A percentile compares a stretch with the other conserved stretches of the same genome.
These are phyloP conservation scores for Mollisia scopiformis DNA, from an alignment of 2,329 filamentous ascomycete species.

Conservation along the genomic window DNA sequence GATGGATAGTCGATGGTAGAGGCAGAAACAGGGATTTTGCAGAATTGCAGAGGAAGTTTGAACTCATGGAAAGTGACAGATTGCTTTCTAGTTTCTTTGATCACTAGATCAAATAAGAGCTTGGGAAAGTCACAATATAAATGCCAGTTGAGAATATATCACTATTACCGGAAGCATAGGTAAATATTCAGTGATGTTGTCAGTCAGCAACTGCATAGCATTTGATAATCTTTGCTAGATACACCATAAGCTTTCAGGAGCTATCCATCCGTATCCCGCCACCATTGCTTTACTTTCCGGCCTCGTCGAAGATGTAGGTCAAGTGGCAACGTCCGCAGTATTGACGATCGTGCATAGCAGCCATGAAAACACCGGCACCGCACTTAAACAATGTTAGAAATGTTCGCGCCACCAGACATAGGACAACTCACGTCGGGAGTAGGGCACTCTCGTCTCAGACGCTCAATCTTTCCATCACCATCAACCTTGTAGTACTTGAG, in stretches of 20 bases:
- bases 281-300: conserved; percentile 32
- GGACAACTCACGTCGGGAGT: conserved; percentile 73
- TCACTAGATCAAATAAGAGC: neutral
- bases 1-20: neutral
- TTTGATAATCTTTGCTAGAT: conserved; percentile 20
- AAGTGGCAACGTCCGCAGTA: conserved; percentile 67
- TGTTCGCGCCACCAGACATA: neutral
- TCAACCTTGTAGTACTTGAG: conserved; percentile 99
- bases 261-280: conserved; percentile 8
- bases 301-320: conserved; percentile 73
- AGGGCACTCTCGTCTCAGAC: conserved; percentile 97
- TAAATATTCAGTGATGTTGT: neutral
- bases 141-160: neutral
- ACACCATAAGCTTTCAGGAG: conserved; percentile 20
- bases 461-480: conserved; percentile 99
- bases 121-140: neutral
- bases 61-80: neutral
- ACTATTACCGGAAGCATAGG: neutral
- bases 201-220: conserved; percentile 10
- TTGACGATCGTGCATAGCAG: conserved; percentile 99
- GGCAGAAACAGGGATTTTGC: no score
- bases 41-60: no score
- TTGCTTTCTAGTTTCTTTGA: neutral
- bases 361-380: conserved; percentile 99
- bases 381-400: conserved; percentile 64